phyloP scores from a whole-genome alignment of 495 filamentous ascomycete genomes.

The Lophium mytilinum region DNA sequence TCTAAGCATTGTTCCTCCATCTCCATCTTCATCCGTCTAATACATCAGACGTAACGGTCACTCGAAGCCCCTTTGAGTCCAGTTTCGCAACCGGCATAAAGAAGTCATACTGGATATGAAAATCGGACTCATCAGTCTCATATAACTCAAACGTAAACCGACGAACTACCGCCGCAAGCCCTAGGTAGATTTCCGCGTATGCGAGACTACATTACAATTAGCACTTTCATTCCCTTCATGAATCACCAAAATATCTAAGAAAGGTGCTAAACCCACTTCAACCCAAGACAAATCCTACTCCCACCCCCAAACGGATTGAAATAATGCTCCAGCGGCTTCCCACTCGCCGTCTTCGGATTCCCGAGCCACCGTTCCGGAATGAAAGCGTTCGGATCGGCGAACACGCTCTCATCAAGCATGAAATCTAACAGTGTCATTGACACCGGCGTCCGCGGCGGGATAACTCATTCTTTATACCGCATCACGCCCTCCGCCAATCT shows the following conservation, averaged over 20 bases:
- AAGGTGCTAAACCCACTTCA: slow-evolving; percentile 11
- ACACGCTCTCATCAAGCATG: slow-evolving; percentile 16
- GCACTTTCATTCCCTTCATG: too few species aligned
- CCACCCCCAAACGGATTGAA: slow-evolving; percentile 24
- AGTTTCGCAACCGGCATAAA: slow-evolving; percentile 17
- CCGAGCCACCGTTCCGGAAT: slow-evolving; percentile 23
- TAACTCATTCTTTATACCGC: slow-evolving; percentile 9
- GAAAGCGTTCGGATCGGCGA: slow-evolving; percentile 5
- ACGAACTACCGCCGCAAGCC: slow-evolving; percentile 23
- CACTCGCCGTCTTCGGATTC: slow-evolving; percentile 10
- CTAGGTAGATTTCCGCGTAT: slow-evolving; percentile 22
- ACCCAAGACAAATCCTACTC: slow-evolving; percentile 17
- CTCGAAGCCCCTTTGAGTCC: slow-evolving; percentile 17
- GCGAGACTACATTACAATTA: slow-evolving; percentile 12
- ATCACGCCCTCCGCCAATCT: slow-evolving; percentile 1
- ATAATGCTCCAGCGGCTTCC: slow-evolving; percentile 12
- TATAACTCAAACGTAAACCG: slow-evolving; percentile 20
- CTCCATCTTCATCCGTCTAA: too few species aligned
- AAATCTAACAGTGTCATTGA: slow-evolving; percentile 17
- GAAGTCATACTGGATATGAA: slow-evolving; percentile 19
- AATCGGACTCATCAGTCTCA: slow-evolving; percentile 11
- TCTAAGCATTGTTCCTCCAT: too few species aligned
- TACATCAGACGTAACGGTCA: neutral
- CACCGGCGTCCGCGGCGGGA: slow-evolving; percentile 10
- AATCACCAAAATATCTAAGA: neutral